Base-by-base conservation (phyloP, 2,329 filamentous ascomycete species). In the Diaporthe sp. region DNA sequence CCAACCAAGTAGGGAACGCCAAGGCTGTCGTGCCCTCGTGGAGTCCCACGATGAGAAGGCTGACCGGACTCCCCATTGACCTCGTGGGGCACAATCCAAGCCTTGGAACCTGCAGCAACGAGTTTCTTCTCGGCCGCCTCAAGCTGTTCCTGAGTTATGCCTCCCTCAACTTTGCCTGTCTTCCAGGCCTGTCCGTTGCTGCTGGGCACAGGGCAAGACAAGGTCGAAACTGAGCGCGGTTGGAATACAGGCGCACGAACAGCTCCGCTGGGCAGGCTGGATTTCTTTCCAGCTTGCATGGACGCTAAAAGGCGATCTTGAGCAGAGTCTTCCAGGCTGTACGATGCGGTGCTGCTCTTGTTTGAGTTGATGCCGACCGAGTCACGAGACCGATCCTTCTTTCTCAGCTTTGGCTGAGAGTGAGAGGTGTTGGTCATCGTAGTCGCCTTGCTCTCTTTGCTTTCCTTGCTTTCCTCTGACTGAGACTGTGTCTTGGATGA, bases 1-100 rank as follows among this genome's bases (percentile, higher is more conserved):
- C 90, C 91, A 68, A 91, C 82, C 25, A 92, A 86, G 78, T 92
- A 92, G 1, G 91, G 90, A 57, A 81, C 78, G 15, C 80, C 77
- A 7, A 80, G 72, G 5, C 72, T 77, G 9, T 71, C 28, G 20
- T 67, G 68, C 4, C 28, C 44, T 2, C 25, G 60, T 60, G 58
- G 39, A 20, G 60, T 49, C 6, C 25, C 31, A 53, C 17, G 49
- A 28, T 67, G 72, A 17, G 60, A 67, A 25, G 71, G 20, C 61
- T 72, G 25, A 5, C 53, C 53, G 17, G 71, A 58, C 8, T 58
- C 31, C 42, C 70, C 67, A 17, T 72, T 70, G n/a, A 53, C 25
- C 15, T 74, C 72, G 7, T 67, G 70, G 25, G 75, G 58, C 28
- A 55, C 42, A 17, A 47, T 58, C 68, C 72, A 77, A 17, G 72